These are phyloP conservation scores for Beauveria sp. DNA, from an alignment of 2,329 filamentous ascomycete genomes.

Conservation along the genomic window DNA sequence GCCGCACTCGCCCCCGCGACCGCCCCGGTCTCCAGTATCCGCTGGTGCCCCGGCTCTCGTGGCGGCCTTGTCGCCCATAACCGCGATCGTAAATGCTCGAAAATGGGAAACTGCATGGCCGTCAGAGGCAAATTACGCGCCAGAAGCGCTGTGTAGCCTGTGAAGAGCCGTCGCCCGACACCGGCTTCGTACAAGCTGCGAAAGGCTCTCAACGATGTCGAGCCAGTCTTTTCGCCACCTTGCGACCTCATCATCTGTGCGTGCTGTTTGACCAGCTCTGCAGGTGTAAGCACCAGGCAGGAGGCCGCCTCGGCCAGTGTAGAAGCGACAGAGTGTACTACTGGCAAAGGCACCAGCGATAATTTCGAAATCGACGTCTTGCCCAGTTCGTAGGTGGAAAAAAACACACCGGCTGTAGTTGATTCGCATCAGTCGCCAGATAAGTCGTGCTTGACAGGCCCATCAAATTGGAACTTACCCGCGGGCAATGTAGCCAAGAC, in stretches of 20 bases:
- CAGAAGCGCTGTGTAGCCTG: slow-evolving; percentile 73
- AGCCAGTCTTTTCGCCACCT: slow-evolving; percentile 16
- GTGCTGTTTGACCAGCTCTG: slow-evolving; percentile 90
- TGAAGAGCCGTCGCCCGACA: slow-evolving; percentile 50
- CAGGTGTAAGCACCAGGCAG: slow-evolving; percentile 78
- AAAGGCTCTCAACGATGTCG: slow-evolving; percentile 42
- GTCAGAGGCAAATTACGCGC: slow-evolving; percentile 83
- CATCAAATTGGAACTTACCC: slow-evolving; percentile 39
- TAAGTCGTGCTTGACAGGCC: neutral
- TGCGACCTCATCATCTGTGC: slow-evolving; percentile 64
- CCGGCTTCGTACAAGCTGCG: slow-evolving; percentile 44
- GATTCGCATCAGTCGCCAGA: neutral
- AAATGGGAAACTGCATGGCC: slow-evolving; percentile 80
- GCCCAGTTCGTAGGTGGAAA: slow-evolving; percentile 77
- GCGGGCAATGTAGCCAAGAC: slow-evolving; percentile 84
- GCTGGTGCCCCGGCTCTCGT: slow-evolving; percentile 20
- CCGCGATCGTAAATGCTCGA: slow-evolving; percentile 58
- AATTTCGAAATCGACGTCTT: slow-evolving; percentile 54
- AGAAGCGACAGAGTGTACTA: slow-evolving; percentile 68
- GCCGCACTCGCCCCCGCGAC: slow-evolving; percentile 71
- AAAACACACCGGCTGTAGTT: slow-evolving; percentile 68
- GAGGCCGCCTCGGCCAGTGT: slow-evolving; percentile 74
- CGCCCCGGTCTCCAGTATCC: slow-evolving; percentile 56
- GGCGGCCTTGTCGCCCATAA: slow-evolving; percentile 35
- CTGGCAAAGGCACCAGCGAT: slow-evolving; percentile 53